Evolutionary conservation across 148 eudicot genomes (phyloP), one percentile per base, ranked within the genome.

Genomic region (Fagopyrum homotropicum): DNA sequence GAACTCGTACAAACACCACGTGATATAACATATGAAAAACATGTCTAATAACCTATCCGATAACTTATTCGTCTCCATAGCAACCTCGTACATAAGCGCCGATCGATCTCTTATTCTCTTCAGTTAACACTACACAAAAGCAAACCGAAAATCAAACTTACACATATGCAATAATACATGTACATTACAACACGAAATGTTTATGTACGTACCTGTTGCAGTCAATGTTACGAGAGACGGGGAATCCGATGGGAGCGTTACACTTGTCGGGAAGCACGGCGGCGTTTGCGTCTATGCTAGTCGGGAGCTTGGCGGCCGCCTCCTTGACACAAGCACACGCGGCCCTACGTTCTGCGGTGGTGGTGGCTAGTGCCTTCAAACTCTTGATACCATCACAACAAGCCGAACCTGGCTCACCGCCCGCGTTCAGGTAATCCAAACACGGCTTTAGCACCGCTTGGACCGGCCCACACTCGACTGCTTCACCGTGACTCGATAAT

Each of bases 321-420:
- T 75, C 8, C 59, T 85, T 82, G 76, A 85, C 45, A 63, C 88
- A 85, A 0, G 12, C 59, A 52, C 91, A 88, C 14, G 83, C 87
- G 0, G 72, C 51, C 73, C 75, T 83, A 0, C 82, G 81, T 66
- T 83, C 91, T 14, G 80, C 40, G 1, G 81, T 75, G 70, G 81
- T 83, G 29, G 44, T 59, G 5, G 85, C 85, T 7, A 70, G 78
- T 45, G 30, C 15, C 56, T 80, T 64, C 5, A 88, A 79, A 3
- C 45, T 4, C 73, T 35, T 64, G 35, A 80, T 81, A 3, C 80
- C 87, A 0, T 5, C 45, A n/a, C 91, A 85, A 17, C 91, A 88
- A 0, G 4, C 1, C 9, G 19, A 1, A 0, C 81, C 45, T 1
- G 85, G 84, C 0, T 44, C 2, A 5, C 75, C 74, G 0, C 12